phyloP scores from a whole-genome alignment of 345 rosid species.

The Citrus hindsii region DNA sequence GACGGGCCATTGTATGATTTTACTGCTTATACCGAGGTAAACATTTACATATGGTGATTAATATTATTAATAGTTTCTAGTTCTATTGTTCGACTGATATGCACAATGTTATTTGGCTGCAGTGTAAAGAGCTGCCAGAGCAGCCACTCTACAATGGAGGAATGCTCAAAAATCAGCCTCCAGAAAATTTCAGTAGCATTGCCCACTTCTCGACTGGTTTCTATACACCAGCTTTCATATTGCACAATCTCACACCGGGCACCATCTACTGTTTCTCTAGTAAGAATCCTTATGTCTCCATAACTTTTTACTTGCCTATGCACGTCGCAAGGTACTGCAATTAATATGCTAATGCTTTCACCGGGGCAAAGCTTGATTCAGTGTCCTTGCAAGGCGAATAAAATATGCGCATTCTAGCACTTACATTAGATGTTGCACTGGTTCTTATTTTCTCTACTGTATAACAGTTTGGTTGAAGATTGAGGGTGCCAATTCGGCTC shows the following conservation, averaged over 20 bases:
- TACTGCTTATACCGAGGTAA: slow-evolving; percentile 71
- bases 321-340: neutral
- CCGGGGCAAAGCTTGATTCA: neutral
- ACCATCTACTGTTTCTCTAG: slow-evolving; percentile 73
- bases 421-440: neutral
- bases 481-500: slow-evolving; percentile 43
- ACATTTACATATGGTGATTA: neutral
- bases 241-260: slow-evolving; percentile 50
- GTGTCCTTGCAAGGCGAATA: neutral
- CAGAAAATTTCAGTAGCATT: neutral
- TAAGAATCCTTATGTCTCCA: slow-evolving; percentile 13
- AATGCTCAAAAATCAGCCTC: slow-evolving; percentile 36
- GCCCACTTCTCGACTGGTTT: slow-evolving; percentile 7
- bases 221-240: slow-evolving; percentile 45
- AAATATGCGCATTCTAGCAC: neutral
- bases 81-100: neutral
- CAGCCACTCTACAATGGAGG: slow-evolving; percentile 75
- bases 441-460: neutral
- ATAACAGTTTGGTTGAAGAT: slow-evolving; percentile 68
- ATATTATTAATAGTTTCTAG: neutral
- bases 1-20: slow-evolving; percentile 65
- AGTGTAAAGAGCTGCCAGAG: slow-evolving; percentile 68
- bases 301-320: neutral
- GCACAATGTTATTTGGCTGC: slow-evolving; percentile 17
- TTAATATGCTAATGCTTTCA: neutral